These are phyloP conservation scores for Aspergillus tamarii DNA, from an alignment of 2,329 filamentous ascomycete genomes.

Conservation along the genomic window DNA sequence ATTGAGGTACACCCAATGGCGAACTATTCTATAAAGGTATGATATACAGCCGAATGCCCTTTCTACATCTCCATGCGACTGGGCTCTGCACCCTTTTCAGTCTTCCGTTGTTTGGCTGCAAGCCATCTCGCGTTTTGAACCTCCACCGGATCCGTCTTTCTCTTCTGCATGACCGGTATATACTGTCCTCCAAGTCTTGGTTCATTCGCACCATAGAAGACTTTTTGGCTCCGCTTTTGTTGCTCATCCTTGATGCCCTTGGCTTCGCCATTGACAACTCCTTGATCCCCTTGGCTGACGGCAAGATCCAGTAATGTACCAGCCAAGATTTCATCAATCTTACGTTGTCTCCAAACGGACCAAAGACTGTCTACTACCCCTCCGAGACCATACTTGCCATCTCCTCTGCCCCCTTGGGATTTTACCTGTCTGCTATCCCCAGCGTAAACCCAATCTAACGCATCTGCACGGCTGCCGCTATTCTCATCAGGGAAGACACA, in stretches of 20 bases:
- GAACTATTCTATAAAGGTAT: slow-evolving; percentile 14
- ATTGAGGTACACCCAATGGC: slow-evolving; percentile 1
- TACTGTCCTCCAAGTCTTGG: slow-evolving; percentile 61
- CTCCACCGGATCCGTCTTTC: slow-evolving; percentile 61
- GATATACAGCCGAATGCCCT: slow-evolving; percentile 15
- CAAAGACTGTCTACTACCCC: slow-evolving; percentile 77
- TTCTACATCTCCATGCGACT: slow-evolving; percentile 17
- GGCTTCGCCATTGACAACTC: slow-evolving; percentile 28
- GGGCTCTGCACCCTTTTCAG: slow-evolving; percentile 32
- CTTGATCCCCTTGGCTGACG: slow-evolving; percentile 47
- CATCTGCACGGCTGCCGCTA: slow-evolving; percentile 57
- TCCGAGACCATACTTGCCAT: slow-evolving; percentile 65
- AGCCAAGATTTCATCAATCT: slow-evolving; percentile 87
- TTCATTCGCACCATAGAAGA: slow-evolving; percentile 63
- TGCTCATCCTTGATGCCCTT: slow-evolving; percentile 29
- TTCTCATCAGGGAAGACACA: slow-evolving; percentile 75
- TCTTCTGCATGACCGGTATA: slow-evolving; percentile 58
- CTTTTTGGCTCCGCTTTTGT: slow-evolving; percentile 48
- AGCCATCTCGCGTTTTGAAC: slow-evolving; percentile 65
- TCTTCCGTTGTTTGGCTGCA: slow-evolving; percentile 52
- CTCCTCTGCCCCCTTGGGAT: slow-evolving; percentile 49
- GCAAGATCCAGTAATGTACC: slow-evolving; percentile 70
- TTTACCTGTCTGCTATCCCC: slow-evolving; percentile 61
- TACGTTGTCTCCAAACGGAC: slow-evolving; percentile 78
- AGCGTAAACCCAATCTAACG: slow-evolving; percentile 76